phyloP scores from a whole-genome alignment of 108 stramenopile genomes.

The Bacterosira constricta region DNA sequence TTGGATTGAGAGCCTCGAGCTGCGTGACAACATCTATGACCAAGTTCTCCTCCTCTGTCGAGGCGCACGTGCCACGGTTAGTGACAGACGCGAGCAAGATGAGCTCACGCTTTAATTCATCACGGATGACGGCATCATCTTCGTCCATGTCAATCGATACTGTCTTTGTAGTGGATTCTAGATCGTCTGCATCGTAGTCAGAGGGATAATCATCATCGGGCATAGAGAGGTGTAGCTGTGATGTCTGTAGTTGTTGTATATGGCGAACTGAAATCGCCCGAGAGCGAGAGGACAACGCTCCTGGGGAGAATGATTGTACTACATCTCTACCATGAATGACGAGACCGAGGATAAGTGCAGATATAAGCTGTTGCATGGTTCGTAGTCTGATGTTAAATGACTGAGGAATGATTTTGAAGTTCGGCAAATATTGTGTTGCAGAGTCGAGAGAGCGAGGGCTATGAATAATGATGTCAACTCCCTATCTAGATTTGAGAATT shows the following conservation, averaged over 20 bases:
- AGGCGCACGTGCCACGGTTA: slow-evolving; percentile 71
- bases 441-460: too few relatives aligned
- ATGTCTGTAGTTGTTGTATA: neutral
- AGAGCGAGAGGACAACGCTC: neutral
- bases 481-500: too few relatives aligned
- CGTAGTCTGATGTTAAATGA: too few relatives aligned
- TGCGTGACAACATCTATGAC: slow-evolving; percentile 81
- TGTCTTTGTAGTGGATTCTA: slow-evolving; percentile 42
- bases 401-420: too few relatives aligned
- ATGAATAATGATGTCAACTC: too few relatives aligned
- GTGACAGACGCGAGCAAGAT: slow-evolving; percentile 78
- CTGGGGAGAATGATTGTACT: neutral
- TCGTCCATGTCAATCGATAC: slow-evolving; percentile 72
- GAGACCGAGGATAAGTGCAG: neutral
- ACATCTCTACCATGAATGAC: slow-evolving; percentile 2
- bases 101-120: slow-evolving; percentile 80
- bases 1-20: slow-evolving; percentile 83
- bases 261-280: neutral
- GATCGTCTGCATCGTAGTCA: slow-evolving; percentile 52
- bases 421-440: too few relatives aligned
- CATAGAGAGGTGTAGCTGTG: slow-evolving; percentile 27
- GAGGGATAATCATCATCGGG: slow-evolving; percentile 45
- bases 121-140: slow-evolving; percentile 75
- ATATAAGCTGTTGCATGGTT: neutral
- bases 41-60: slow-evolving; percentile 69